Conservation (phyloP, 2,329 filamentous ascomycete species). For the Fonsecaea multimorphosa region DNA sequence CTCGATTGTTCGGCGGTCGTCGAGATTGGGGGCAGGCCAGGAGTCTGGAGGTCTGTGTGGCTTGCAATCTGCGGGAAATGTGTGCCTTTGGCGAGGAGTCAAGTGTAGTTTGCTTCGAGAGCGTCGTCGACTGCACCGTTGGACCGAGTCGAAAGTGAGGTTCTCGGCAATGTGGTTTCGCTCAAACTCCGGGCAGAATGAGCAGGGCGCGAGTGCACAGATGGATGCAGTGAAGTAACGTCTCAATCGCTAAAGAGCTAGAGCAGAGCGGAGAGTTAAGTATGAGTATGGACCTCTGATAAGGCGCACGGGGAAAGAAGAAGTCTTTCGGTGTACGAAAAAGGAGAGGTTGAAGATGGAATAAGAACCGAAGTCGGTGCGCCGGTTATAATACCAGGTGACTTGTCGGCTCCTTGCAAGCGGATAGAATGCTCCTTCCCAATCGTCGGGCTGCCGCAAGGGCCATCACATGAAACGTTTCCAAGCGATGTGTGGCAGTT, state of each 20-base stretch:
- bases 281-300: not conserved
- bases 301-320: not conserved
- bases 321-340: not conserved
- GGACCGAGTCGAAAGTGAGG: not conserved
- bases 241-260: not conserved
- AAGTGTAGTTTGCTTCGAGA: not conserved
- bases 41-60: not conserved
- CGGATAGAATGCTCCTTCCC: conserved; percentile 6
- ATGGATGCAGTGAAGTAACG: not conserved
- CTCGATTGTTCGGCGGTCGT: no score
- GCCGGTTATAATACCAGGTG: not conserved
- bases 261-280: conserved; percentile 10
- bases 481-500: not conserved
- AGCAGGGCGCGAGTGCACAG: not conserved
- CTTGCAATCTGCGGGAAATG: not conserved
- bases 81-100: not conserved
- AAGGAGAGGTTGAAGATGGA: conserved; percentile 11
- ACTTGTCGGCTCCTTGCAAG: not conserved
- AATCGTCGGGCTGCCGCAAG: conserved; percentile 2
- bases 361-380: not conserved
- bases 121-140: not conserved
- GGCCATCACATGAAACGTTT: conserved; percentile 18
- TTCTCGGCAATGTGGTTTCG: not conserved
- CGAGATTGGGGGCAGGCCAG: no score
- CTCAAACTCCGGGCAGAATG: not conserved